Percentiles rank a stretch among this genome's conserved stretches.
Evolutionary conservation across 2,329 filamentous ascomycete species (phyloP).

Genomic region (Botryosphaeria dothidea): DNA sequence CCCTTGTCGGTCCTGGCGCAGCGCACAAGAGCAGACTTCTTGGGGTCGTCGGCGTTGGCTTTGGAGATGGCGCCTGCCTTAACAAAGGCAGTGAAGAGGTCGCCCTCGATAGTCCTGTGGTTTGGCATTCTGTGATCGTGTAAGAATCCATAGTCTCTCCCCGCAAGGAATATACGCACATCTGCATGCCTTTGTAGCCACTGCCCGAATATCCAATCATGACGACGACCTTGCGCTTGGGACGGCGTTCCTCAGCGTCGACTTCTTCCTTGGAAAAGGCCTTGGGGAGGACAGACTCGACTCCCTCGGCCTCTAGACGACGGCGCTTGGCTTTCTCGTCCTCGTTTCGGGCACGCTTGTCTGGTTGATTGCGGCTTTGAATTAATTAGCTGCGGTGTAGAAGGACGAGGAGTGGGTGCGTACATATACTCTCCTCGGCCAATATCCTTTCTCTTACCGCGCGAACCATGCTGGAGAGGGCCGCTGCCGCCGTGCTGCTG

Average conservation of each 20-base stretch:
- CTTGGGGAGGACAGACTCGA: conserved; percentile 54
- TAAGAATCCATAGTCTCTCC: not conserved
- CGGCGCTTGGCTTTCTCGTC: conserved; percentile 41
- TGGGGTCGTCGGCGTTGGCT: conserved; percentile 93
- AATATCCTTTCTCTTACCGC: conserved; percentile 66
- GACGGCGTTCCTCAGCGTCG: conserved; percentile 78
- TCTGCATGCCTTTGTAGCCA: conserved; percentile 96
- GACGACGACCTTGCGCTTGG: conserved; percentile 95
- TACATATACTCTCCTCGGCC: conserved; percentile 67
- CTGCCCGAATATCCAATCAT: conserved; percentile 94
- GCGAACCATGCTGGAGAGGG: conserved; percentile 29
- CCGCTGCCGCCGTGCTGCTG: conserved; percentile 18
- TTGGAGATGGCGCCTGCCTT: conserved; percentile 92
- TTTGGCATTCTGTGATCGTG: conserved; percentile 23
- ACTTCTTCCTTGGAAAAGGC: conserved; percentile 78
- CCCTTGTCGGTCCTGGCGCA: conserved; percentile 97
- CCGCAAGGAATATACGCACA: conserved; percentile 45
- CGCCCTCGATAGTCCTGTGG: conserved; percentile 89
- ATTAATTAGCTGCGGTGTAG: conserved; percentile 43
- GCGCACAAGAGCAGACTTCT: conserved; percentile 90
- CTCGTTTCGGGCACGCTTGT: conserved; percentile 48
- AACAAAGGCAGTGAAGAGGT: conserved; percentile 90
- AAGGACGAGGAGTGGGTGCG: conserved; percentile 31
- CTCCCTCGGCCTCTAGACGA: conserved; percentile 37
- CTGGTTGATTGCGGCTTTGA: conserved; percentile 42